These are phyloP conservation scores for Neofusicoccum umdonicola DNA, from an alignment of 2,329 filamentous ascomycete genomes.

Conservation along the genomic window DNA sequence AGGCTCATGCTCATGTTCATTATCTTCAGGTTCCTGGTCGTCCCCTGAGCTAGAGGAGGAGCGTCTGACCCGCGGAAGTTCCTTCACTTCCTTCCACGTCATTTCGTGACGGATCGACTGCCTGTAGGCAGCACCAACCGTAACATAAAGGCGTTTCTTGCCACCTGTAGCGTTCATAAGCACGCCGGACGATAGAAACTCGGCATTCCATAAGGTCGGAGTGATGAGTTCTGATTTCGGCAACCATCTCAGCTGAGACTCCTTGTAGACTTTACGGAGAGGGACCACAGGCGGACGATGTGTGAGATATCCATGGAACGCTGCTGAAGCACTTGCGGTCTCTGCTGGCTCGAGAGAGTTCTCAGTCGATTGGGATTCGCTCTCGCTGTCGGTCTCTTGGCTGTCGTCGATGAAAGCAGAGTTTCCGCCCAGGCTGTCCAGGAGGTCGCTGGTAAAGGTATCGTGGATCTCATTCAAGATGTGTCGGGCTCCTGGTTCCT, in stretches of 20 bases:
- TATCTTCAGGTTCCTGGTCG: slow-evolving; percentile 25
- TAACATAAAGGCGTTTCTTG: slow-evolving; percentile 67
- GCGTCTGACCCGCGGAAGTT: slow-evolving; percentile 56
- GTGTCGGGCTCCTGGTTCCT: slow-evolving; percentile 63
- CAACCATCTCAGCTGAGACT: slow-evolving; percentile 69
- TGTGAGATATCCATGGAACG: too few relatives aligned
- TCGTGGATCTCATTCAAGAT: slow-evolving; percentile 62
- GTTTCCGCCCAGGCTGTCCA: background rate
- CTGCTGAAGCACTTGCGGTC: too few relatives aligned
- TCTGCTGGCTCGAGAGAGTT: slow-evolving; percentile 14
- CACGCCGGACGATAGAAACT: slow-evolving; percentile 67
- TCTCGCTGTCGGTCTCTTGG: background rate
- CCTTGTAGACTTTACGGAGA: slow-evolving; percentile 71
- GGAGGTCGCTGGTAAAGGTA: slow-evolving; percentile 53
- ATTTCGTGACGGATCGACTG: slow-evolving; percentile 53
- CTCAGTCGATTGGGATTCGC: background rate
- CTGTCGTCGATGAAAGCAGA: slow-evolving; percentile 19
- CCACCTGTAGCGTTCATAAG: slow-evolving; percentile 65
- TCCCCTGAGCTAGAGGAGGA: slow-evolving; percentile 29
- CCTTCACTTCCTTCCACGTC: slow-evolving; percentile 65
- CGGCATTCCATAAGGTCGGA: slow-evolving; percentile 67
- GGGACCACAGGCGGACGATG: slow-evolving; percentile 66
- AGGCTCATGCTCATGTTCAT: slow-evolving; percentile 58
- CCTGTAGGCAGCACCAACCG: slow-evolving; percentile 70
- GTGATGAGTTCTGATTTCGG: slow-evolving; percentile 71